phyloP scores from a whole-genome alignment of 371 early-diverging fungal species.

The Mortierella sp. region DNA sequence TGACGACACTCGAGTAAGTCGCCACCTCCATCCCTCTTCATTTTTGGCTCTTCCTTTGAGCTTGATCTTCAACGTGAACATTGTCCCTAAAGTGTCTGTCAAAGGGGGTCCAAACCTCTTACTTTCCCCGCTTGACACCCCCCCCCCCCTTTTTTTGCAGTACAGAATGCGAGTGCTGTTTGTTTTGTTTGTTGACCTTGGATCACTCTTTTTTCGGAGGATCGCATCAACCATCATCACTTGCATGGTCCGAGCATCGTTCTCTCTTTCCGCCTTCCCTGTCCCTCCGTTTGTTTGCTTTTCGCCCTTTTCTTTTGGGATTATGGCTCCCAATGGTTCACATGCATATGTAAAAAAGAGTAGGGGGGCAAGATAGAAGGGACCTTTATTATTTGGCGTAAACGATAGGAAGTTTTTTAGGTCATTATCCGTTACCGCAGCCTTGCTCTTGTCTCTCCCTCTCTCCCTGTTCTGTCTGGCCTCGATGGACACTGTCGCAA shows the following conservation, averaged over 20 bases:
- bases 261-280: background rate
- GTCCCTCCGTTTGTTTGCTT: background rate
- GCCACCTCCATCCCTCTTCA: too few species aligned
- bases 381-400: background rate
- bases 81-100: background rate
- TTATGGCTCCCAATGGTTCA: background rate
- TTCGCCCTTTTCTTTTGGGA: background rate
- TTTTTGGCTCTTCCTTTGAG: background rate
- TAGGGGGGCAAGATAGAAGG: background rate
- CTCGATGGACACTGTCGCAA: background rate
- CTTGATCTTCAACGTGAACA: background rate
- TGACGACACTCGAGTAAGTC: conserved; percentile 31
- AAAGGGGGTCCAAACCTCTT: background rate
- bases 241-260: background rate
- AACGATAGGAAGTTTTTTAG: background rate
- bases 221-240: too few species aligned
- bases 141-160: background rate
- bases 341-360: background rate
- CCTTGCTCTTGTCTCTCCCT: background rate
- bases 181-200: background rate
- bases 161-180: background rate
- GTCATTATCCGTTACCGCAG: conserved; percentile 4
- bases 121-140: background rate
- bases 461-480: background rate
- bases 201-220: background rate